These are phyloP conservation scores for Hansenula sp. DNA, from an alignment of 1,139 yeast species.

Conservation along the genomic window DNA sequence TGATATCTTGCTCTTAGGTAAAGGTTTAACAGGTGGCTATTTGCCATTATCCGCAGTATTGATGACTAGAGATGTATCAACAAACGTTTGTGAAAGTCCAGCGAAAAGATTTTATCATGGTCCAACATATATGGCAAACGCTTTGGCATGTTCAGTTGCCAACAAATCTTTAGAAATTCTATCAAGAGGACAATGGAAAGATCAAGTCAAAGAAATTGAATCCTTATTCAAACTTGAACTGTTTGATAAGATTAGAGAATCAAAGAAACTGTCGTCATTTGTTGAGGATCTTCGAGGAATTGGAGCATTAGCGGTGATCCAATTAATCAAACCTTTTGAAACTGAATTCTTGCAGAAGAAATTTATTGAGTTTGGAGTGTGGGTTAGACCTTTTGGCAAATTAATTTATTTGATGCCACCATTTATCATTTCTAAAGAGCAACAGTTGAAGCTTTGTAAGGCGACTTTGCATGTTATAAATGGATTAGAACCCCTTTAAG, in stretches of 20 bases:
- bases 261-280: conserved; percentile 15
- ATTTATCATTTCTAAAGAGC: conserved; percentile 20
- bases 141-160: conserved; percentile 32
- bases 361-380: conserved; percentile 22
- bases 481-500: background rate
- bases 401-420: conserved; percentile 28
- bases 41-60: conserved; percentile 28
- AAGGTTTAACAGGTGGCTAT: conserved; percentile 30
- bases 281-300: conserved; percentile 24
- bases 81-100: conserved; percentile 23
- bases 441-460: conserved; percentile 8
- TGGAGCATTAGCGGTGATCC: conserved; percentile 30
- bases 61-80: conserved; percentile 4
- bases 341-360: conserved; percentile 18
- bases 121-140: conserved; percentile 34
- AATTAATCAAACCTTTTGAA: conserved; percentile 22
- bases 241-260: conserved; percentile 8
- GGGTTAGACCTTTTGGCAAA: conserved; percentile 26
- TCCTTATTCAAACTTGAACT: conserved; percentile 20
- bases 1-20: conserved; percentile 28
- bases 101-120: conserved; percentile 29
- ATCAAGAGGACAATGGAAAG: conserved; percentile 22
- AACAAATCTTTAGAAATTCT: conserved; percentile 28
- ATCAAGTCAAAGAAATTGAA: conserved; percentile 21
- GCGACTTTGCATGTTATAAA: conserved; percentile 3